These are phyloP conservation scores for Phytophthora ohioensis DNA, from an alignment of 352 stramenopile genomes.

Conservation along the genomic window DNA sequence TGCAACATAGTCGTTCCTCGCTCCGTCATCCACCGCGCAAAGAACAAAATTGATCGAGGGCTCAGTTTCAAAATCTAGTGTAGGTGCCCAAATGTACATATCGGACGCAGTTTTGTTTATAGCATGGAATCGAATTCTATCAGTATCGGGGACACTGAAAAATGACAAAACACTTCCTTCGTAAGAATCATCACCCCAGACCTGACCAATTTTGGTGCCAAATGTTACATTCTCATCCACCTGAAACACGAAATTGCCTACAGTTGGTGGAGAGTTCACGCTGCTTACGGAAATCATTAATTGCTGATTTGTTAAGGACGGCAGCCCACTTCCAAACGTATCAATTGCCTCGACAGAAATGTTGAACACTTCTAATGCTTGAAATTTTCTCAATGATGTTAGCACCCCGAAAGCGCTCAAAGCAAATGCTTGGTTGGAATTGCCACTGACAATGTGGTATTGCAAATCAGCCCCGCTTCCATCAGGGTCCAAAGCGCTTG, in stretches of 20 bases:
- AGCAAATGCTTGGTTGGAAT: conserved; percentile 1
- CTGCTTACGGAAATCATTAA: conserved; percentile 30
- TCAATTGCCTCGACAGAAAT: conserved; percentile 30
- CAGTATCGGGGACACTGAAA: conserved; percentile 39
- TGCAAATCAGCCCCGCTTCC: conserved; percentile 8
- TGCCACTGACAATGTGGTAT: conserved; percentile 25
- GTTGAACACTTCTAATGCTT: conserved; percentile 19
- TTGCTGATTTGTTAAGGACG: conserved; percentile 17
- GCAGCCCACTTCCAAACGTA: conserved; percentile 20
- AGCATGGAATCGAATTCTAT: conserved; percentile 38
- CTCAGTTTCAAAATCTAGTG: conserved; percentile 52
- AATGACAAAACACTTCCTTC: conserved; percentile 53
- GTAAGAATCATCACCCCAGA: conserved; percentile 46
- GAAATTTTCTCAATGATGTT: conserved; percentile 5
- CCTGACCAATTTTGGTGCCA: conserved; percentile 44
- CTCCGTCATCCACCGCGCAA: conserved; percentile 64
- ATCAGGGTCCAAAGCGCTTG: conserved; percentile 32
- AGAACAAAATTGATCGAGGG: conserved; percentile 42
- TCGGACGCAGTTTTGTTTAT: conserved; percentile 35
- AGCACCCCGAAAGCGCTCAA: conserved; percentile 17
- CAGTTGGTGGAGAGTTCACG: conserved; percentile 29
- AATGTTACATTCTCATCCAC: conserved; percentile 24
- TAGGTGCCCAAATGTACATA: conserved; percentile 40
- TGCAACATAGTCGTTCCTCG: conserved; percentile 48
- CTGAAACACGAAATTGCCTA: conserved; percentile 28